phyloP scores from a whole-genome alignment of 2,329 filamentous ascomycete genomes.

The Nannizziopsis arthrosporioides region DNA sequence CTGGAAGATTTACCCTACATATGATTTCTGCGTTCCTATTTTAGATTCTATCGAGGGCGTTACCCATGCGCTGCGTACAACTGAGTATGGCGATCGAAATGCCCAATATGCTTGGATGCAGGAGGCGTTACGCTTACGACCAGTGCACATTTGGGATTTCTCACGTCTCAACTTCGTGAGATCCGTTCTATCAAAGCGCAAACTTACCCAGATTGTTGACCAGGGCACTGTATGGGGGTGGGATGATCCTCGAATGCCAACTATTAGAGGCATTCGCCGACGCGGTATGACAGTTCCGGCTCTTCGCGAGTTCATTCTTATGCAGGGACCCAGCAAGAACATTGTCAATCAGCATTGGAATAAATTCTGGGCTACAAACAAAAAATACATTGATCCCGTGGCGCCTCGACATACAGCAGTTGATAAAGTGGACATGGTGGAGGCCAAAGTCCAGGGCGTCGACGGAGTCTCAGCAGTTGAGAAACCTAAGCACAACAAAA shows the following conservation, averaged over 20 bases:
- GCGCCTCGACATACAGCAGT: conserved; percentile 24
- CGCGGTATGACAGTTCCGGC: conserved; percentile 23
- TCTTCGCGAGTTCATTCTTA: conserved; percentile 31
- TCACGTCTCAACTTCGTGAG: conserved; percentile 43
- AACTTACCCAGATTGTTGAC: conserved; percentile 41
- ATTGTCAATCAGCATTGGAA: conserved; percentile 34
- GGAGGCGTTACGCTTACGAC: conserved; percentile 36
- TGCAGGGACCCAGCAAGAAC: conserved; percentile 31
- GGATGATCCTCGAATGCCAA: conserved; percentile 43
- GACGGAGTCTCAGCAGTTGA: conserved; percentile 40
- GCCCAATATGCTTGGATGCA: conserved; percentile 43
- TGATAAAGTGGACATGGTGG: conserved; percentile 19
- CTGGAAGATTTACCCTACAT: conserved; percentile 58
- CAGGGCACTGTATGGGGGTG: conserved; percentile 40
- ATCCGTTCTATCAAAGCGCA: conserved; percentile 41
- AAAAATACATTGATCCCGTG: conserved; percentile 59
- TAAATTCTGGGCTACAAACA: conserved; percentile 45
- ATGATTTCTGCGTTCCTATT: conserved; percentile 55
- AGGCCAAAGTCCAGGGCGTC: conserved; percentile 41
- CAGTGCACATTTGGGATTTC: conserved; percentile 42
- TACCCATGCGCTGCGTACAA: conserved; percentile 54
- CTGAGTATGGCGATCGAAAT: conserved; percentile 46
- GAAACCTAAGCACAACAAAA: conserved; percentile 26
- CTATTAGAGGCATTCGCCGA: conserved; percentile 40
- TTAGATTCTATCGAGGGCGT: conserved; percentile 53